Evolutionary conservation across 129 eudicot genomes (phyloP), one percentile per base, ranked within the genome.

Genomic region (Rutidosis leptorrhynchoides): DNA sequence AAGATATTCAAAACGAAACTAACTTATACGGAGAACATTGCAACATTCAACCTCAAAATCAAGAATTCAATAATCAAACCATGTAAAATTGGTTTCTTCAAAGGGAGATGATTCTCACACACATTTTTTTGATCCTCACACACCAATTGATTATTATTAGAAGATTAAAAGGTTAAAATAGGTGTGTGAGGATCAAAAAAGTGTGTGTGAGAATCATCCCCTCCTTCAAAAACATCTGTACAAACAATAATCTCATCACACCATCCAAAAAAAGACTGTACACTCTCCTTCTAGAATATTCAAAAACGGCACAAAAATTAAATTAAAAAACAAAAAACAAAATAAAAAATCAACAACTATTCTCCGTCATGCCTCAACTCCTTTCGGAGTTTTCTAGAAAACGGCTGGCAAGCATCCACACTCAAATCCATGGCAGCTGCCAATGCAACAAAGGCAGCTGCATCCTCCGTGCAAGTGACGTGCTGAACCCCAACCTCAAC

Each of bases 391-490:
- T 79, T 87, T 49, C 77, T 69, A 0, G 96, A 91, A 43, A 91
- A 91, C 55, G 78, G 76, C 68, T 74, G 71, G 24, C 96, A 91
- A 0, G 97, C 97, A 16, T 87, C 97, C 67, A 87, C 76, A 29
- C 94, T 87, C 21, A 87, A 77, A 56, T 87, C 93, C 76, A 87
- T 74, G 1, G 97, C 97, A 0, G 97, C 97, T 0, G 97, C 90
- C 76, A 91, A 32, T 0, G 94, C 97, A 12, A 91, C 96, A 21
- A 85, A 91, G 0, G 80, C 90, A 0, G 97, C 97, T 11, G 96
- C 97, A 57, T 87, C 97, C 85, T 85, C 97, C 29, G 86, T 77
- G 86, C 97, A 91, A 0, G 83, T 77, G 69, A 91, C 97, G 72
- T 92, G 96, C 54, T 83, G 86, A 12, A 81, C 82, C 32, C 98